phyloP scores from a whole-genome alignment of 1,284 basidiomycete genomes.

The Cutaneotrichosporon cavernicola region DNA sequence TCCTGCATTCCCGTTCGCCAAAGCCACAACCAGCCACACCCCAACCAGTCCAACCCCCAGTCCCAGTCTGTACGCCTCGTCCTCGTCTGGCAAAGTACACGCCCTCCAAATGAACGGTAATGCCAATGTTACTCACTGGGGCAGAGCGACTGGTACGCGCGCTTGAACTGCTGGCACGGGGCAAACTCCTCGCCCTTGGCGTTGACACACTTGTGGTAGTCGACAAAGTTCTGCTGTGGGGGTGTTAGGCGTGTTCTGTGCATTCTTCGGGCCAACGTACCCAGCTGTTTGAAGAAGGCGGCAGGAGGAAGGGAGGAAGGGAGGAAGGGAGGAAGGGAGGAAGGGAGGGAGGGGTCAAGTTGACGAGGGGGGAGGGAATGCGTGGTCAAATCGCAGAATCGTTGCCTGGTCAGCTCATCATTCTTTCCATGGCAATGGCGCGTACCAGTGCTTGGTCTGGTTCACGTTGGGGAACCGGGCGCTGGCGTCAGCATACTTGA shows the following conservation, averaged over 20 bases:
- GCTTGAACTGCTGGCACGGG: conserved; percentile 98
- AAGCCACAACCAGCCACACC: not conserved
- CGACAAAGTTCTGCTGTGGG: conserved; percentile 90
- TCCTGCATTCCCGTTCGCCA: not conserved
- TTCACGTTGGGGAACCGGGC: conserved; percentile 95
- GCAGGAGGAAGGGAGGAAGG: not conserved
- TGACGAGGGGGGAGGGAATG: not conserved
- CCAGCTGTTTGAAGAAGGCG: conserved; percentile 17
- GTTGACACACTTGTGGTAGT: conserved; percentile 96
- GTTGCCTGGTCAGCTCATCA: not conserved
- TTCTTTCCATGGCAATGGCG: conserved; percentile 10
- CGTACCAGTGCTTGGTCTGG: conserved; percentile 90
- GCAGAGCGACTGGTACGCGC: conserved; percentile 93
- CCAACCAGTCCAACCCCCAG: not conserved
- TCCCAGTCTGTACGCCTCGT: not conserved
- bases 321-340: not conserved
- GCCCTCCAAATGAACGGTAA: not conserved
- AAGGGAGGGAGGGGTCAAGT: not conserved
- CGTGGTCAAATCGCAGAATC: not conserved
- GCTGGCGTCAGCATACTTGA: conserved; percentile 45
- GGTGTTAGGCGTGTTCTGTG: conserved; percentile 8
- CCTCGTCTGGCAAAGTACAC: not conserved
- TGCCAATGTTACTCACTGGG: conserved; percentile 69
- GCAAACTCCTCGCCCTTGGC: conserved; percentile 97
- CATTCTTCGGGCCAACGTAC: conserved; percentile 12